A percentile compares a stretch with the other conserved stretches of the same genome.
Evolutionary conservation across 257 asterid species (phyloP).

Genomic region (Salvia miltiorrhiza): DNA sequence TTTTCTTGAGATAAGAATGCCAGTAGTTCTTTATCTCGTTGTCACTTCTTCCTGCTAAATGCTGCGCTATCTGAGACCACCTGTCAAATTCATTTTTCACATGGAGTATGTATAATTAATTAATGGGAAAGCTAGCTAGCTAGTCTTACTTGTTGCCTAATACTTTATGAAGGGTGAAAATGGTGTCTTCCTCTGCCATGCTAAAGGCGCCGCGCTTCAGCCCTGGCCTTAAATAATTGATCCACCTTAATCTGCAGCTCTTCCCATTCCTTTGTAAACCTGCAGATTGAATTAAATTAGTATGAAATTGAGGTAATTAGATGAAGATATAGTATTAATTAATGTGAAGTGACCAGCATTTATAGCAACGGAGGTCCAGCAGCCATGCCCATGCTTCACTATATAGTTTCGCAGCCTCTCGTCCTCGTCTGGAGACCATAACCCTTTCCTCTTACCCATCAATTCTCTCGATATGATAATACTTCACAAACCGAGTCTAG

Average conservation of each 20-base stretch:
- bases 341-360: slow-evolving; percentile 49
- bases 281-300: too few species aligned
- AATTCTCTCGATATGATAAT: too few species aligned
- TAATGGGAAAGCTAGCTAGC: too few species aligned
- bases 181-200: slow-evolving; percentile 48
- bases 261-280: slow-evolving; percentile 80
- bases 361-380: slow-evolving; percentile 70
- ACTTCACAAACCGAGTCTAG: too few species aligned
- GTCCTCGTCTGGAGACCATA: slow-evolving; percentile 85
- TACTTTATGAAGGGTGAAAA: slow-evolving; percentile 58
- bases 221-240: slow-evolving; percentile 80
- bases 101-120: too few species aligned
- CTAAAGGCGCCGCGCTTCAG: slow-evolving; percentile 62
- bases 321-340: background rate
- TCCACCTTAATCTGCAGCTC: slow-evolving; percentile 91
- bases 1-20: slow-evolving; percentile 73
- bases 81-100: slow-evolving; percentile 35
- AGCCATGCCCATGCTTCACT: slow-evolving; percentile 48
- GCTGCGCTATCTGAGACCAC: slow-evolving; percentile 76
- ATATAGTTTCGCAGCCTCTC: slow-evolving; percentile 53
- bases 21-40: slow-evolving; percentile 70
- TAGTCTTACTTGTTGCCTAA: slow-evolving; percentile 87
- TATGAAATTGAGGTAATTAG: too few species aligned
- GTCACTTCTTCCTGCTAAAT: slow-evolving; percentile 76
- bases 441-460: slow-evolving; percentile 62